These are phyloP conservation scores for Vanrija sp. DNA, from an alignment of 1,284 basidiomycete genomes.

Conservation along the genomic window DNA sequence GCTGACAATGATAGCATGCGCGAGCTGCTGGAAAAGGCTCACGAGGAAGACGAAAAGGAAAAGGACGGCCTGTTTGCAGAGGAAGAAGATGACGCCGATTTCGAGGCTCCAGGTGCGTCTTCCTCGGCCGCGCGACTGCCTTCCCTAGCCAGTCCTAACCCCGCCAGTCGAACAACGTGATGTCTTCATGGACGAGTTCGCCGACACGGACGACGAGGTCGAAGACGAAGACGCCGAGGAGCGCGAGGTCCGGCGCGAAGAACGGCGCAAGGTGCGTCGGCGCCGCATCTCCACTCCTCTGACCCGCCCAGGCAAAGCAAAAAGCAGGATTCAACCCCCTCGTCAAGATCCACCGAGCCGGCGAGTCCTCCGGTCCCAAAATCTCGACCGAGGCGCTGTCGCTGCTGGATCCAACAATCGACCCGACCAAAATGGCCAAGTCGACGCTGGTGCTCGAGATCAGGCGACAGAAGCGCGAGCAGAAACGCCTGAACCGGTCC, in stretches of 20 bases:
- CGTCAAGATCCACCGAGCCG: slow-evolving; percentile 9
- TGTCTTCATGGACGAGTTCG: slow-evolving; percentile 46
- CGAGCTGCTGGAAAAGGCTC: slow-evolving; percentile 46
- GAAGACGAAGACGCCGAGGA: slow-evolving; percentile 41
- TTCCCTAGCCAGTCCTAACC: too few species aligned
- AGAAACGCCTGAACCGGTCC: slow-evolving; percentile 31
- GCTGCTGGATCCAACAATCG: slow-evolving; percentile 28
- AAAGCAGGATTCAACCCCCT: slow-evolving; percentile 36
- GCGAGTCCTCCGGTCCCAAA: slow-evolving; percentile 8
- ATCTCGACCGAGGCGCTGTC: slow-evolving; percentile 12
- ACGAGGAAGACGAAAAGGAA: slow-evolving; percentile 37
- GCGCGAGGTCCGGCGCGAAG: slow-evolving; percentile 26
- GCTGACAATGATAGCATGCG: slow-evolving; percentile 35
- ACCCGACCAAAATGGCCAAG: slow-evolving; percentile 38
- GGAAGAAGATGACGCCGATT: slow-evolving; percentile 44
- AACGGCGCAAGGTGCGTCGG: slow-evolving; percentile 29
- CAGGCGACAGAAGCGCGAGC: slow-evolving; percentile 35
- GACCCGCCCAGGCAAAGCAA: slow-evolving; percentile 31
- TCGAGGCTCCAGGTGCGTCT: slow-evolving; percentile 37
- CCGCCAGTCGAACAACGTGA: slow-evolving; percentile 32
- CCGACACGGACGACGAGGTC: slow-evolving; percentile 45
- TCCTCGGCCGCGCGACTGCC: too few species aligned
- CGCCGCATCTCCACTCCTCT: background rate
- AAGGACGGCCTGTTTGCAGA: slow-evolving; percentile 41
- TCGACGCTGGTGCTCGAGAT: slow-evolving; percentile 42